Conservation (phyloP, 345 rosid genomes). For the Arabis alpina region DNA sequence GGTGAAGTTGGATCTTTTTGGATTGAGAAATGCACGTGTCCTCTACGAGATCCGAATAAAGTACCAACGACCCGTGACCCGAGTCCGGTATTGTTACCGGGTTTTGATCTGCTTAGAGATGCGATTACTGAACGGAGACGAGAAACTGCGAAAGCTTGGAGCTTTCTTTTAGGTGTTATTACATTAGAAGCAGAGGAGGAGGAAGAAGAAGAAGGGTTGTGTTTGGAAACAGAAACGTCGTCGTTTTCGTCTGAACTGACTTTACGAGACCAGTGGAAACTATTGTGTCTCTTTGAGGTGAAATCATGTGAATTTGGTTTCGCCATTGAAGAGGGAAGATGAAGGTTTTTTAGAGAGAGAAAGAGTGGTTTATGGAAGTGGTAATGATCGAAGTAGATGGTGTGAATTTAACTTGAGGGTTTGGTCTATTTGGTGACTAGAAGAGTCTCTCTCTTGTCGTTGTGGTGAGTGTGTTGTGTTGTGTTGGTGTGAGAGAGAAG, state of each 20-base stretch:
- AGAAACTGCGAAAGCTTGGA: constrained; percentile 76
- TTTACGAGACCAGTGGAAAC: constrained; percentile 82
- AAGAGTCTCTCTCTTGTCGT: constrained; percentile 29
- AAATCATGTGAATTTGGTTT: constrained; percentile 57
- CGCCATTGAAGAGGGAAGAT: constrained; percentile 48
- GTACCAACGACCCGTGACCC: constrained; percentile 87
- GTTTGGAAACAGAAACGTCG: constrained; percentile 41
- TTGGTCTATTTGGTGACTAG: constrained; percentile 42
- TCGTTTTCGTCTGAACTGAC: constrained; percentile 67
- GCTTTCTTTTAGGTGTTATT: constrained; percentile 58
- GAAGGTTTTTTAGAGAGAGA: constrained; percentile 6
- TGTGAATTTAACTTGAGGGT: constrained; percentile 41
- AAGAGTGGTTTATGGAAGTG: constrained; percentile 23
- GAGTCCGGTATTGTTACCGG: constrained; percentile 43
- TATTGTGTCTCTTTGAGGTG: constrained; percentile 66
- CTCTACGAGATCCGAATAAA: constrained; percentile 81
- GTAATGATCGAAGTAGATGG: constrained; percentile 30
- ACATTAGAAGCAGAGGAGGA: constrained; percentile 27
- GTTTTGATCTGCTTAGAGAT: constrained; percentile 56
- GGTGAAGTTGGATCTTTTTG: constrained; percentile 80
- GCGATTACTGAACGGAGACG: constrained; percentile 77
- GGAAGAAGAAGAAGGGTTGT: constrained; percentile 25
- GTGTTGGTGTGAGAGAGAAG: constrained; percentile 40
- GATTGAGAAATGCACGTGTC: constrained; percentile 93
- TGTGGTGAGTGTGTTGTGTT: constrained; percentile 29